These are phyloP conservation scores for Diplogelasinospora grovesii DNA, from an alignment of 495 filamentous ascomycete species.

Conservation along the genomic window DNA sequence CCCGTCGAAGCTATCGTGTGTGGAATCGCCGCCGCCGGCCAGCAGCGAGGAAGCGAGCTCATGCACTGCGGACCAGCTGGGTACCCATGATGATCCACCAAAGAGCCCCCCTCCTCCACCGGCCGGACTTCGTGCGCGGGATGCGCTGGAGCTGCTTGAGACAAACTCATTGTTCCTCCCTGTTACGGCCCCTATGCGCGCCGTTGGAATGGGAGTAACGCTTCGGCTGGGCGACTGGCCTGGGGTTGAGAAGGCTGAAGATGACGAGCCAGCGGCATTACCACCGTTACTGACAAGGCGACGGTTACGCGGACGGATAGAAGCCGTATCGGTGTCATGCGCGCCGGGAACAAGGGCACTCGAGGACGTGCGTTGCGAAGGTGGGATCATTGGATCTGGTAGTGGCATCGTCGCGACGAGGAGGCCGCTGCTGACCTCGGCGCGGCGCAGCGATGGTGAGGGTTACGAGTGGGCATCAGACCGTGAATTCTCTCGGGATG, in stretches of 20 bases:
- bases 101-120: constrained; percentile 30
- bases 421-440: constrained; percentile 23
- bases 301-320: constrained; percentile 26
- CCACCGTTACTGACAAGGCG: constrained; percentile 12
- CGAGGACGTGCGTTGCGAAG: constrained; percentile 20
- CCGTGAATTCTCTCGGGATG: constrained; percentile 7
- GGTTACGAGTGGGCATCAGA: constrained; percentile 26
- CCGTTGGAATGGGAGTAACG: constrained; percentile 35
- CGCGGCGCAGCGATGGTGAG: constrained; percentile 15
- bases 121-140: constrained; percentile 27
- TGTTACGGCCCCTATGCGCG: constrained; percentile 30
- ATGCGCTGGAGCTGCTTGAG: constrained; percentile 14
- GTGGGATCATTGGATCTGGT: constrained; percentile 26
- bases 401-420: constrained; percentile 17
- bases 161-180: constrained; percentile 28
- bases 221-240: constrained; percentile 25
- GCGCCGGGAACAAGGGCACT: constrained; percentile 17
- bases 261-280: constrained; percentile 12
- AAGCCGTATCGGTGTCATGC: constrained; percentile 16
- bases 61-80: constrained; percentile 41
- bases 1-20: too few species aligned
- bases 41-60: constrained; percentile 39
- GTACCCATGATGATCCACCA: constrained; percentile 36
- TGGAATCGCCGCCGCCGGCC: constrained; percentile 23
- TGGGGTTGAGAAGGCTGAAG: constrained; percentile 18